phyloP scores from a whole-genome alignment of 805 yeast species.

The Soucietia sequanensis region DNA sequence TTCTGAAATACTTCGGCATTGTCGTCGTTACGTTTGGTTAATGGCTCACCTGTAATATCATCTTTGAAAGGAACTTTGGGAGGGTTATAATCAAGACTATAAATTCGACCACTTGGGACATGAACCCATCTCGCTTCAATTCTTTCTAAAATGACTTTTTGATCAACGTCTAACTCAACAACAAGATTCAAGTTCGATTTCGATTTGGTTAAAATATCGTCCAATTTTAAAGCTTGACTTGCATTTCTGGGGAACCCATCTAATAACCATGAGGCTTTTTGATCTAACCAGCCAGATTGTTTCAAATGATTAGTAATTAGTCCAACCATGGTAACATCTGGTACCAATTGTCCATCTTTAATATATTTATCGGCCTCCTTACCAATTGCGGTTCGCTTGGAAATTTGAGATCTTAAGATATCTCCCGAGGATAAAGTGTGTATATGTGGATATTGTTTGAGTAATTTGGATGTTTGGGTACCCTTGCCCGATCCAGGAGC shows the following conservation, averaged over 20 bases:
- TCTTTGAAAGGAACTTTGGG: slow-evolving; percentile 81
- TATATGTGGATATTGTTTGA: slow-evolving; percentile 52
- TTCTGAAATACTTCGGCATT: slow-evolving; percentile 68
- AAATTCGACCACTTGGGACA: slow-evolving; percentile 78
- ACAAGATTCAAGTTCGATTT: slow-evolving; percentile 62
- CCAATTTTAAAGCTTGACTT: slow-evolving; percentile 65
- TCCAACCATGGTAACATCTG: slow-evolving; percentile 66
- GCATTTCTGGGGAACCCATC: slow-evolving; percentile 92
- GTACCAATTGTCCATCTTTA: slow-evolving; percentile 63
- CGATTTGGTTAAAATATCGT: slow-evolving; percentile 36
- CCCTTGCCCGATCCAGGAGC: slow-evolving; percentile 98
- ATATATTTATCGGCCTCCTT: slow-evolving; percentile 55
- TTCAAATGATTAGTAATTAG: slow-evolving; percentile 53
- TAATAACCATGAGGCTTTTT: slow-evolving; percentile 61
- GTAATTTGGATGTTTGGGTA: slow-evolving; percentile 70
- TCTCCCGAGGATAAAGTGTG: slow-evolving; percentile 81
- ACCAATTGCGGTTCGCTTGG: slow-evolving; percentile 54
- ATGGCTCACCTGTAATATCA: slow-evolving; percentile 86
- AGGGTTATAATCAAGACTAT: slow-evolving; percentile 84
- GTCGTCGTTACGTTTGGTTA: slow-evolving; percentile 80
- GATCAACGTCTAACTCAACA: slow-evolving; percentile 87
- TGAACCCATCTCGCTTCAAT: slow-evolving; percentile 88
- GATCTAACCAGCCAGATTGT: slow-evolving; percentile 40
- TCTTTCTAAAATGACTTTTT: slow-evolving; percentile 73
- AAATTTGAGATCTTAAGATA: slow-evolving; percentile 67